Conservation (phyloP, 768 basidiomycete genomes). For the Kwoniella dejecticola region DNA sequence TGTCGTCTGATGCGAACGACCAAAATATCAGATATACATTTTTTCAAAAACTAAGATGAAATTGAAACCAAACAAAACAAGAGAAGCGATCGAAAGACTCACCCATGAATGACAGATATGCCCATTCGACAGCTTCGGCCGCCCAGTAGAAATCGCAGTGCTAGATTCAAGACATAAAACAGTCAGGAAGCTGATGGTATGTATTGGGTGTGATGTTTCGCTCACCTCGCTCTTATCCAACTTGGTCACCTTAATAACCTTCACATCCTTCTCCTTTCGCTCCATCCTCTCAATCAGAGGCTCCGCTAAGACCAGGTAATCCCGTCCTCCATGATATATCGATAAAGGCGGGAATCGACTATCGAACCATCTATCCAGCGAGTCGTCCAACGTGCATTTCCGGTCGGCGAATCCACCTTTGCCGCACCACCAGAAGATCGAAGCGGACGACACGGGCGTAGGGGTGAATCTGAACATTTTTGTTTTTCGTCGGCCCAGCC, state of each 20-base stretch:
- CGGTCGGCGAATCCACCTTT: conserved; percentile 59
- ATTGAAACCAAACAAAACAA: background rate
- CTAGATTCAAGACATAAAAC: conserved; percentile 17
- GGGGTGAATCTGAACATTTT: conserved; percentile 63
- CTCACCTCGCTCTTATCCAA: conserved; percentile 58
- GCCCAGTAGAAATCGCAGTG: conserved; percentile 58
- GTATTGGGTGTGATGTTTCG: background rate
- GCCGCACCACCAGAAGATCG: conserved; percentile 60
- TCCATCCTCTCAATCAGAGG: conserved; percentile 59
- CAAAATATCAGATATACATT: background rate
- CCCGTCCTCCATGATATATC: conserved; percentile 58
- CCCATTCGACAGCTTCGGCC: conserved; percentile 60
- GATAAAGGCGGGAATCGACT: conserved; percentile 59
- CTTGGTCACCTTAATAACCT: conserved; percentile 58
- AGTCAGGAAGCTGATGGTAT: background rate
- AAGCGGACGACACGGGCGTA: conserved; percentile 58
- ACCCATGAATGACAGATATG: conserved; percentile 55
- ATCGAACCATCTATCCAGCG: conserved; percentile 59
- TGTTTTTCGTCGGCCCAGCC: conserved; percentile 59
- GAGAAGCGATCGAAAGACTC: conserved; percentile 3
- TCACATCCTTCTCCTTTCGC: conserved; percentile 58
- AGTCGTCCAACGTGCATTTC: conserved; percentile 57
- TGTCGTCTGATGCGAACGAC: conserved; percentile 52
- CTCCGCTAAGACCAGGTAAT: conserved; percentile 59
- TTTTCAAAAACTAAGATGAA: background rate